Conservation (phyloP, 768 basidiomycete genomes). For the Mycena albidolilacea region DNA sequence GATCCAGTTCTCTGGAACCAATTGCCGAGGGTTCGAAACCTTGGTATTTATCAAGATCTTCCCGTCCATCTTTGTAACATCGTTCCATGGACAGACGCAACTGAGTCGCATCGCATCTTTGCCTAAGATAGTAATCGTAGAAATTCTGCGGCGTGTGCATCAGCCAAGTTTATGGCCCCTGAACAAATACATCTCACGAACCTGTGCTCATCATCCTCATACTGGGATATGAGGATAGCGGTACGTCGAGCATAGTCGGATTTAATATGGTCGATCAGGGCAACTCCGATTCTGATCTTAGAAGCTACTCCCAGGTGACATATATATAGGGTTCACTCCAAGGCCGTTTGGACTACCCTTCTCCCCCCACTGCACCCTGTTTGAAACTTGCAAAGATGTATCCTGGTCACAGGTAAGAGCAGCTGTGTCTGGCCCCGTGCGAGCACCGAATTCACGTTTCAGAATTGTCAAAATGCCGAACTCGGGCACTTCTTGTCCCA, state of each 20-base stretch:
- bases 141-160: background rate
- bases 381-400: constrained; percentile 21
- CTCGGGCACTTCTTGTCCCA: constrained; percentile 34
- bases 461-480: constrained; percentile 35
- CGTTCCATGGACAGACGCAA: constrained; percentile 12
- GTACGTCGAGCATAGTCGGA: constrained; percentile 2
- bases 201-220: constrained; percentile 11
- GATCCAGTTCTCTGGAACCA: background rate
- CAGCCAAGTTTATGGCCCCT: background rate
- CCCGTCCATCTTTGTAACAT: constrained; percentile 1
- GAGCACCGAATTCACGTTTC: background rate
- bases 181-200: background rate
- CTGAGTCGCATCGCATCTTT: background rate
- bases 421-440: background rate
- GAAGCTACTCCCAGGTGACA: background rate
- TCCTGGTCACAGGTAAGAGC: constrained; percentile 6
- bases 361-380: background rate
- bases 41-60: background rate
- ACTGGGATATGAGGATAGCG: constrained; percentile 14
- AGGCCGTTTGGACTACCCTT: background rate
- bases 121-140: background rate
- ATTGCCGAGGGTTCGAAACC: background rate
- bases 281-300: background rate
- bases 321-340: constrained; percentile 15
- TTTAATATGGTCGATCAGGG: constrained; percentile 18